Conservation (phyloP, 805 yeast genomes). For the Lipomyces yamadae region DNA sequence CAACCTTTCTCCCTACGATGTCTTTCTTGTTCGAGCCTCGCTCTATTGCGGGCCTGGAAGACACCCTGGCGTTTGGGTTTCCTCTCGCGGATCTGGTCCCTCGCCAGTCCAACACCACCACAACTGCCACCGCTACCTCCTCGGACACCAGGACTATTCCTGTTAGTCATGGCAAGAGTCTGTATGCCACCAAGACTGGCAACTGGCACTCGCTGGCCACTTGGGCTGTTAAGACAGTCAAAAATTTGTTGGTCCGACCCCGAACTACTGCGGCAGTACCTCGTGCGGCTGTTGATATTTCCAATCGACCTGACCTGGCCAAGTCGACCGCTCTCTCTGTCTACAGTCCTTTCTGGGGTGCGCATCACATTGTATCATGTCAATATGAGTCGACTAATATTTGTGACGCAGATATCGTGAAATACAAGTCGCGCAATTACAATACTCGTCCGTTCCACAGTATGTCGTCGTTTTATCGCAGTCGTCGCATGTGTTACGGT, state of each 20-base stretch:
- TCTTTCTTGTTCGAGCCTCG: neutral
- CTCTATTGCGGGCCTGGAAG: neutral
- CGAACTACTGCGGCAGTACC: too few relatives aligned
- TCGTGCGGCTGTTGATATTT: neutral
- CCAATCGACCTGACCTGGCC: neutral
- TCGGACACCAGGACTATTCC: neutral
- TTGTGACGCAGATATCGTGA: neutral
- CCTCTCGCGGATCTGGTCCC: neutral
- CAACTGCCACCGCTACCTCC: neutral
- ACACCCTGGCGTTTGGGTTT: neutral
- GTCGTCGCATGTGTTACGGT: neutral
- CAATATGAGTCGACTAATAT: neutral
- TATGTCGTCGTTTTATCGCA: neutral
- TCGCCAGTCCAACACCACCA: neutral
- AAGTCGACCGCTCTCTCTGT: neutral
- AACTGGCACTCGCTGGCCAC: neutral
- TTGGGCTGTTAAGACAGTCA: neutral
- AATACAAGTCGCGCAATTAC: neutral
- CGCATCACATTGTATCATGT: neutral
- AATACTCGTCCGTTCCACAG: neutral
- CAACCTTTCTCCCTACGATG: neutral
- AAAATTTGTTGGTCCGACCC: neutral
- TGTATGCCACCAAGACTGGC: neutral
- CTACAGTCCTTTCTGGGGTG: neutral
- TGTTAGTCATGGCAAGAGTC: neutral